phyloP scores from a whole-genome alignment of 257 asterid species.

The Ehretia macrophylla region DNA sequence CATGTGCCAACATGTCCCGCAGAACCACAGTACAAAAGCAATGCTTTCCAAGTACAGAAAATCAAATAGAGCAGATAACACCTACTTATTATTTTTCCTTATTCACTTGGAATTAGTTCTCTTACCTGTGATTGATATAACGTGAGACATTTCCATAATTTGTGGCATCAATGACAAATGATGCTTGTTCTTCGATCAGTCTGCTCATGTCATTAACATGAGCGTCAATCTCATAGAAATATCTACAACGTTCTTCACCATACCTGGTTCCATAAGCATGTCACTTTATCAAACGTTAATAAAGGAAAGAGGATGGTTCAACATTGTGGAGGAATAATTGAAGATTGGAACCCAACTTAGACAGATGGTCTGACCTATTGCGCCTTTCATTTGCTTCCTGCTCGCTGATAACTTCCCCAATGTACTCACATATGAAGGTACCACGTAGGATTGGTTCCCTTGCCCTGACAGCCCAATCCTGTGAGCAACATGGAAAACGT shows the following conservation, averaged over 20 bases:
- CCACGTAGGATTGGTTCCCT: conserved; percentile 81
- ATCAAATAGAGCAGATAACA: neutral
- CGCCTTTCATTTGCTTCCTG: conserved; percentile 83
- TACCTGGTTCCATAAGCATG: conserved; percentile 45
- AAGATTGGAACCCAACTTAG: neutral
- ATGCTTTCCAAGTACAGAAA: too few relatives aligned
- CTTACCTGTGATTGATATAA: conserved; percentile 93
- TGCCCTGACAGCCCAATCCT: conserved; percentile 99
- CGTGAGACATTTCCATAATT: conserved; percentile 92
- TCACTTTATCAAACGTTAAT: conserved; percentile 7
- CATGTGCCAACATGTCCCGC: too few relatives aligned
- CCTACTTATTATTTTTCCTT: neutral
- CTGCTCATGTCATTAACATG: conserved; percentile 77
- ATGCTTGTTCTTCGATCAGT: conserved; percentile 68
- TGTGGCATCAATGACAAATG: conserved; percentile 80
- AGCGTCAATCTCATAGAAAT: conserved; percentile 68
- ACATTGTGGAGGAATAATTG: neutral
- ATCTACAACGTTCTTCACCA: conserved; percentile 53
- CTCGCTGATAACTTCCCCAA: conserved; percentile 88
- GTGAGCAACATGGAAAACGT: conserved; percentile 24
- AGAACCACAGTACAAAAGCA: too few relatives aligned
- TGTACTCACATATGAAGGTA: conserved; percentile 86
- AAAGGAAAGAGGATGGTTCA: neutral
- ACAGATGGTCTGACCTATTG: conserved; percentile 42
- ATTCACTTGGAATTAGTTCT: neutral